These are phyloP conservation scores for Suhomyces prunicola DNA, from an alignment of 805 yeast genomes.

Conservation along the genomic window DNA sequence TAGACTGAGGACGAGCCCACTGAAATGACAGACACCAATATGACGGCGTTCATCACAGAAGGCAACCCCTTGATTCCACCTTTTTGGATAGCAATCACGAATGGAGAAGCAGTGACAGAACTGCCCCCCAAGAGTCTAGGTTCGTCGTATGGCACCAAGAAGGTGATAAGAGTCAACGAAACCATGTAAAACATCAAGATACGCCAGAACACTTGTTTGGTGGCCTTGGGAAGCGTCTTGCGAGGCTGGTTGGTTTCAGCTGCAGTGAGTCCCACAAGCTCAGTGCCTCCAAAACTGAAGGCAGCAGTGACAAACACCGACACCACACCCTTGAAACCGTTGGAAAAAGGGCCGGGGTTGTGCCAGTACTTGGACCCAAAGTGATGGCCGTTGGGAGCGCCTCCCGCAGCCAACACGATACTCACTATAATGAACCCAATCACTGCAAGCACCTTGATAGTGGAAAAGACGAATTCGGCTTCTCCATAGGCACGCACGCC, in stretches of 20 bases:
- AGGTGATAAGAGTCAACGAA: constrained; percentile 22
- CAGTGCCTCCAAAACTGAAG: constrained; percentile 41
- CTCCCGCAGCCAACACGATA: constrained; percentile 49
- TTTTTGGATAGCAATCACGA: constrained; percentile 64
- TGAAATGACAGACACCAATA: constrained; percentile 62
- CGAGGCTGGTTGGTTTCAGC: constrained; percentile 41
- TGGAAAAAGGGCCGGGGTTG: constrained; percentile 53
- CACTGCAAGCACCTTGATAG: constrained; percentile 47
- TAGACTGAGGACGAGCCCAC: constrained; percentile 74
- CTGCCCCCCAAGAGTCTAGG: constrained; percentile 40
- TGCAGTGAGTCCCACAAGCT: constrained; percentile 40
- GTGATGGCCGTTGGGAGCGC: constrained; percentile 48
- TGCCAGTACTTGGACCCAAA: constrained; percentile 52
- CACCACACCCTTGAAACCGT: constrained; percentile 43
- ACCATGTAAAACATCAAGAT: constrained; percentile 38
- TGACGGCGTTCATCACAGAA: constrained; percentile 64
- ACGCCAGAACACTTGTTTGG: constrained; percentile 43
- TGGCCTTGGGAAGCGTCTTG: constrained; percentile 37
- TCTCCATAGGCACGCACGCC: constrained; percentile 58
- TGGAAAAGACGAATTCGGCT: constrained; percentile 49
- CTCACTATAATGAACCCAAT: constrained; percentile 47
- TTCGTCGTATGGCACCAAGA: constrained; percentile 22
- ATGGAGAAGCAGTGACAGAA: constrained; percentile 68
- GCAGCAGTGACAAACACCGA: constrained; percentile 42
- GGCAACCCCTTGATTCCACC: constrained; percentile 68